Percentiles rank a stretch among this genome's conserved stretches.
These are phyloP conservation scores for Carex arenaria DNA, from an alignment of 202 grass and related monocot genomes.

Conservation along the genomic window DNA sequence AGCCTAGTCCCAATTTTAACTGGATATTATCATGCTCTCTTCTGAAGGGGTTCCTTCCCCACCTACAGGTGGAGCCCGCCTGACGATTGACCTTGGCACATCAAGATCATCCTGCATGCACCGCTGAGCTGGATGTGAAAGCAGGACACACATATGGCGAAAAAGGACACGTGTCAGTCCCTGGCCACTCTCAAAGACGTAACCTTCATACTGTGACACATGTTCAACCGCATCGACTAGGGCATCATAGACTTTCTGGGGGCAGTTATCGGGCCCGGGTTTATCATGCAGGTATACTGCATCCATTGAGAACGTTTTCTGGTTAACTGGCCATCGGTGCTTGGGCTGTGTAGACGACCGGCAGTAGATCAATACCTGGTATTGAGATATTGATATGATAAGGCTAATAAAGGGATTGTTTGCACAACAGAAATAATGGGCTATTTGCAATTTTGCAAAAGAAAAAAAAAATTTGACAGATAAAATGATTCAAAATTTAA, in stretches of 20 bases:
- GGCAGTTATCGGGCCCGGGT: constrained; percentile 74
- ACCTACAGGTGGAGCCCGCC: background rate
- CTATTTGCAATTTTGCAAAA: background rate
- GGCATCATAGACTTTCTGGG: constrained; percentile 79
- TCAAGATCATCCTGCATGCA: constrained; percentile 89
- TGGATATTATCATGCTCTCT: background rate
- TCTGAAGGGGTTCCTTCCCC: constrained; percentile 12
- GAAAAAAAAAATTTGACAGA: background rate
- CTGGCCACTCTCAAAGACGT: constrained; percentile 82
- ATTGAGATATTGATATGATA: background rate
- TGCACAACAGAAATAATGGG: background rate
- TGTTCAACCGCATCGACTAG: constrained; percentile 85
- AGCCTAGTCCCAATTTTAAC: background rate
- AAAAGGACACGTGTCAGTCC: constrained; percentile 66
- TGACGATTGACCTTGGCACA: constrained; percentile 59
- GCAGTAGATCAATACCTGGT: constrained; percentile 87
- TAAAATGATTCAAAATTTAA: background rate
- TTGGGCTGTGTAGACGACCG: constrained; percentile 70
- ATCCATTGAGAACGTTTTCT: constrained; percentile 87
- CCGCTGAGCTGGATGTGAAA: constrained; percentile 69
- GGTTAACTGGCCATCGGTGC: constrained; percentile 69
- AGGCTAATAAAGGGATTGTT: background rate
- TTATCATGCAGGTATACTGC: constrained; percentile 88
- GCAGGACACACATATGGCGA: constrained; percentile 62
- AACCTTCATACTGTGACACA: constrained; percentile 86